A percentile compares a stretch with the other conserved stretches of the same genome.
Evolutionary conservation across 495 filamentous ascomycete species (phyloP).

Genomic region (Entonaema liquescens): DNA sequence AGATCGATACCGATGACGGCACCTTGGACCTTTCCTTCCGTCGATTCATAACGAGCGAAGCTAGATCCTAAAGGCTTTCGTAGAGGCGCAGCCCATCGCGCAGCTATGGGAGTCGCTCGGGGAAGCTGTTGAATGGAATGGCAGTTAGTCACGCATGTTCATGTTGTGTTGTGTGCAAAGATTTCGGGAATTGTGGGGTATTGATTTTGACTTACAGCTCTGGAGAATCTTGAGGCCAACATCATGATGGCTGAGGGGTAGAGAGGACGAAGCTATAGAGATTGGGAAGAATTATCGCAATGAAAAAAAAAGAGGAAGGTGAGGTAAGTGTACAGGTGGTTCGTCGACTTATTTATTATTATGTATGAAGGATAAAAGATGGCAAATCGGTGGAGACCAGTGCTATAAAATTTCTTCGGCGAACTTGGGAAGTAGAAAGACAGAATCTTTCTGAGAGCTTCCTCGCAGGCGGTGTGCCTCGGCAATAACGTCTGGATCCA

Average conservation of each 20-base stretch:
- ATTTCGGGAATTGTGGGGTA: slow-evolving; percentile 1
- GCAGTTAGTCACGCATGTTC: slow-evolving; percentile 34
- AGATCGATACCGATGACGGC: slow-evolving; percentile 98
- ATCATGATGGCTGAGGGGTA: slow-evolving; percentile 61
- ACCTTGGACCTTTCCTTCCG: slow-evolving; percentile 88
- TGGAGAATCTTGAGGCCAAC: slow-evolving; percentile 69
- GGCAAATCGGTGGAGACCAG: slow-evolving; percentile 31
- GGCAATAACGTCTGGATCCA: slow-evolving; percentile 36
- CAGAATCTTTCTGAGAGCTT: slow-evolving; percentile 49
- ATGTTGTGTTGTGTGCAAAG: neutral
- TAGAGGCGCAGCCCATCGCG: slow-evolving; percentile 66
- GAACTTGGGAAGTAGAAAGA: slow-evolving; percentile 24
- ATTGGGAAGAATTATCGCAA: slow-evolving; percentile 24
- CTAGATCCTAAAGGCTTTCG: slow-evolving; percentile 59
- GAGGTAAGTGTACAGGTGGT: slow-evolving; percentile 43
- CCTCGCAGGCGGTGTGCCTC: slow-evolving; percentile 43
- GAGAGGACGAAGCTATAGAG: slow-evolving; percentile 35
- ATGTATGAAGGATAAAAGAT: slow-evolving; percentile 45
- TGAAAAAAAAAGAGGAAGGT: slow-evolving; percentile 35
- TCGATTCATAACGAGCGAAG: slow-evolving; percentile 77
- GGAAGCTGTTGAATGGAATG: slow-evolving; percentile 64
- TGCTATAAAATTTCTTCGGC: slow-evolving; percentile 41
- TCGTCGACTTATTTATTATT: slow-evolving; percentile 34
- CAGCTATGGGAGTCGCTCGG: slow-evolving; percentile 65
- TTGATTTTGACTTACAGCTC: slow-evolving; percentile 70